Evolutionary conservation across 129 eudicot genomes (phyloP).

Genomic region (Calendula officinalis): DNA sequence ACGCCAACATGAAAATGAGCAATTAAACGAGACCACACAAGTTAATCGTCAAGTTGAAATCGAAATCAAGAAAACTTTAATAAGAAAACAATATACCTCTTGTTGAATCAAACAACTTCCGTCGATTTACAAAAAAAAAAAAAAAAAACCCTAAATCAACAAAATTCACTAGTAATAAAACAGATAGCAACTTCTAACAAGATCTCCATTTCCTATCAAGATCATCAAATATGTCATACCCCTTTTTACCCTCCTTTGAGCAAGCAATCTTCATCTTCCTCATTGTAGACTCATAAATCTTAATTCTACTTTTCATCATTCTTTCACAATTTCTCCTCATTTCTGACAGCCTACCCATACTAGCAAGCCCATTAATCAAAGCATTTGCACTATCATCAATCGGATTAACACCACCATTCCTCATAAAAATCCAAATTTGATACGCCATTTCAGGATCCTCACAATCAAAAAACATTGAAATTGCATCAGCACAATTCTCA

Average conservation of each 20-base stretch:
- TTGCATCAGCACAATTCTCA: conserved; percentile 62
- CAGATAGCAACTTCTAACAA: conserved; percentile 14
- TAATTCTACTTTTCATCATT: conserved; percentile 50
- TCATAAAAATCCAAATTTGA: conserved; percentile 77
- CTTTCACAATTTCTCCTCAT: conserved; percentile 56
- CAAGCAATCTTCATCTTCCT: conserved; percentile 51
- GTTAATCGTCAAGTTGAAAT: too few relatives aligned
- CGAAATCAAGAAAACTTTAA: too few relatives aligned
- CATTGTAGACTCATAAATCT: conserved; percentile 68
- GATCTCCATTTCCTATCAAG: conserved; percentile 75
- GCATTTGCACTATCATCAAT: conserved; percentile 73
- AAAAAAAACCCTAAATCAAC: not conserved
- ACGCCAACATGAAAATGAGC: not conserved
- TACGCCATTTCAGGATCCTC: conserved; percentile 88
- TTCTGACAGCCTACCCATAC: conserved; percentile 61
- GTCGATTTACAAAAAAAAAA: not conserved
- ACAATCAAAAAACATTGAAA: conserved; percentile 58
- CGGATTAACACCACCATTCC: conserved; percentile 46
- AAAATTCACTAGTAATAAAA: conserved; percentile 13
- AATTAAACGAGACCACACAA: not conserved
- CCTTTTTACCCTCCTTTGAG: conserved; percentile 47
- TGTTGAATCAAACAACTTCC: not conserved
- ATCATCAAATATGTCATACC: conserved; percentile 46
- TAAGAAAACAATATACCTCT: not conserved
- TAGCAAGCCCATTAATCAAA: conserved; percentile 66